Base-by-base conservation (phyloP, 495 filamentous ascomycete species). In the Annulohypoxylon maeteangense region DNA sequence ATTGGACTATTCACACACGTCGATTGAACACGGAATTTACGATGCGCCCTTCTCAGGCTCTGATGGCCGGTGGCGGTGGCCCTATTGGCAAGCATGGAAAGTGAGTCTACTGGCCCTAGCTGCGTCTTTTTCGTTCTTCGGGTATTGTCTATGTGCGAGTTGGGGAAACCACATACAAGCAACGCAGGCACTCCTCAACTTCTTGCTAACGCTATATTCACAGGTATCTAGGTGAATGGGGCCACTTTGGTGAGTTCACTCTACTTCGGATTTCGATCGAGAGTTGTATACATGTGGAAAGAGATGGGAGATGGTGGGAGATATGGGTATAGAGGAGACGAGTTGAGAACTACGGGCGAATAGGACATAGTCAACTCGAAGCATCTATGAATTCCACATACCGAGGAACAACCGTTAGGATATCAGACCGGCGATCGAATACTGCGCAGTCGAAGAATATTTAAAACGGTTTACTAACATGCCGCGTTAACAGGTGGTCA, bases 171-270 rank as follows among this genome's bases (percentile, higher is more conserved):
- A n/a, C 10, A 42, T 18, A 31, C 23, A 1, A n/a, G 4, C 14
- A 53, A 27, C n/a, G 11, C 36, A 29, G 5, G 1, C 3, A 59
- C 51, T 44, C 5, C 7, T 10, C 12, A 18, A 12, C 36, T 31
- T 42, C 23, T 44, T 70, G 62, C 78, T 82, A 51, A 84, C 74
- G 62, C 8, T 74, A 53, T 78, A 83, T 82, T n/a, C 69, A 74
- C 77, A 97, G 94, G 67, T 98, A 84, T 81, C 82, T 97, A 50
- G 95, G 95, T 76, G 78, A 76, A 78, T 98, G 94, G 95, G 95
- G 95, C 74, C 84, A 84, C 76, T 81, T 98, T 65, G 95, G 93
- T 95, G 88, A 82, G 89, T 88, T 67, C 60, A 66, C 36, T n/a
- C 25, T 32, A 50, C 55, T 51, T 64, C 54, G 34, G 50, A 2